phyloP scores from a whole-genome alignment of 768 basidiomycete genomes.

The Cyclocybe aegerita region DNA sequence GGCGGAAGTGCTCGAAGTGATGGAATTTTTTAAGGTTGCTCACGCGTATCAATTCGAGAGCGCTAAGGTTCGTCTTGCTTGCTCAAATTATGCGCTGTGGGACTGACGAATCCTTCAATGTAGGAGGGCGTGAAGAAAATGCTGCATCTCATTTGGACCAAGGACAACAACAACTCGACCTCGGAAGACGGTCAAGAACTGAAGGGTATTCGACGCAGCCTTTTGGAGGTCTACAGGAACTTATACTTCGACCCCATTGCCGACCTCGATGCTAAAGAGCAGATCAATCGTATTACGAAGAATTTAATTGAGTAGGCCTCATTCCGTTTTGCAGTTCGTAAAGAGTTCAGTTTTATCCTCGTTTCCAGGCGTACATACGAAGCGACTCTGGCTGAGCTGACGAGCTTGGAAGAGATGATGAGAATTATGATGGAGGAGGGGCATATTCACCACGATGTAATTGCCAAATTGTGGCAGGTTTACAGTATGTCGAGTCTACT shows the following conservation, averaged over 20 bases:
- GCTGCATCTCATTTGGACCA: constrained; percentile 96
- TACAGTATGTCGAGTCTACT: constrained; percentile 63
- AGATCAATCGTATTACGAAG: constrained; percentile 90
- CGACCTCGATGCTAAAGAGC: constrained; percentile 75
- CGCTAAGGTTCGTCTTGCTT: constrained; percentile 56
- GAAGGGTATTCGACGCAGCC: constrained; percentile 82
- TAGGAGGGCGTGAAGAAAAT: constrained; percentile 92
- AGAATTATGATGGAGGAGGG: constrained; percentile 92
- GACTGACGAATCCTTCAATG: not conserved
- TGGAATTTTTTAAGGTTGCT: constrained; percentile 86
- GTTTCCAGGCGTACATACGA: constrained; percentile 77
- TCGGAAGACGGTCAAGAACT: constrained; percentile 64
- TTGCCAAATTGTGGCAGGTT: constrained; percentile 92
- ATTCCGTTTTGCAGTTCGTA: not conserved
- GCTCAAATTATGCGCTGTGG: not conserved
- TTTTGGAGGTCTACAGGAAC: constrained; percentile 85
- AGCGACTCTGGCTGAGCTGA: constrained; percentile 92
- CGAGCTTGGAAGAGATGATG: constrained; percentile 96
- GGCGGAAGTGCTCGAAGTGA: constrained; percentile 78
- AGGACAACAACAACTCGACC: constrained; percentile 80
- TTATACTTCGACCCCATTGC: constrained; percentile 87
- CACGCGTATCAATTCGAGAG: constrained; percentile 79
- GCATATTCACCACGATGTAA: constrained; percentile 80
- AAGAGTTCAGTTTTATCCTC: not conserved
- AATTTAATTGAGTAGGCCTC: constrained; percentile 90